These are phyloP conservation scores for Chlorencoelia australis DNA, from an alignment of 2,329 filamentous ascomycete species.

Conservation along the genomic window DNA sequence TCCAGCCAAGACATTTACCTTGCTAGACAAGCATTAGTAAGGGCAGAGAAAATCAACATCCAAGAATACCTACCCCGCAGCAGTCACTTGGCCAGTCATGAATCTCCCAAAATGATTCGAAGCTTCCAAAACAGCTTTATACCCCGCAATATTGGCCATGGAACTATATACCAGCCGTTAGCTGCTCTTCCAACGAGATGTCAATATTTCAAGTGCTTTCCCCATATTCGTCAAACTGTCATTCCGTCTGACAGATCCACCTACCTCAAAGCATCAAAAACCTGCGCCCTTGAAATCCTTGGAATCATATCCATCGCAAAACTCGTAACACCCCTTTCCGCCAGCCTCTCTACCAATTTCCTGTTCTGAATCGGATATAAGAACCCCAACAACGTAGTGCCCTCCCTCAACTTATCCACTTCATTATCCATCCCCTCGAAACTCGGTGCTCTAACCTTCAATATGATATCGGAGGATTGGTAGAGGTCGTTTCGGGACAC, in stretches of 20 bases:
- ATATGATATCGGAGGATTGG: slow-evolving; percentile 64
- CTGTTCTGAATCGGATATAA: slow-evolving; percentile 76
- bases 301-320: slow-evolving; percentile 94
- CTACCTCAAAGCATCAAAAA: slow-evolving; percentile 65
- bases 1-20: slow-evolving; percentile 15
- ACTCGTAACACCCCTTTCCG: slow-evolving; percentile 58
- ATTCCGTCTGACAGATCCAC: neutral
- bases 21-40: slow-evolving; percentile 24
- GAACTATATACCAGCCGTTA: slow-evolving; percentile 53
- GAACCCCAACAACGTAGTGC: slow-evolving; percentile 71
- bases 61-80: slow-evolving; percentile 50
- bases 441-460: slow-evolving; percentile 74
- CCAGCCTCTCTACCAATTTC: slow-evolving; percentile 62
- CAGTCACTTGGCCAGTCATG: slow-evolving; percentile 80
- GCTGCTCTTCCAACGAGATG: no score
- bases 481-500: slow-evolving; percentile 63
- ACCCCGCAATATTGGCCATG: slow-evolving; percentile 91
- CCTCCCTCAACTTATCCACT: slow-evolving; percentile 54
- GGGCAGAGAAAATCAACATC: neutral
- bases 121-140: slow-evolving; percentile 83
- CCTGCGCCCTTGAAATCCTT: slow-evolving; percentile 78
- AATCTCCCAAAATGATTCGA: slow-evolving; percentile 86
- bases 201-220: slow-evolving; percentile 8
- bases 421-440: slow-evolving; percentile 49
- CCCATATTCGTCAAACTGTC: neutral